phyloP scores from a whole-genome alignment of 495 filamentous ascomycete genomes.

The Penicillium goetzii region DNA sequence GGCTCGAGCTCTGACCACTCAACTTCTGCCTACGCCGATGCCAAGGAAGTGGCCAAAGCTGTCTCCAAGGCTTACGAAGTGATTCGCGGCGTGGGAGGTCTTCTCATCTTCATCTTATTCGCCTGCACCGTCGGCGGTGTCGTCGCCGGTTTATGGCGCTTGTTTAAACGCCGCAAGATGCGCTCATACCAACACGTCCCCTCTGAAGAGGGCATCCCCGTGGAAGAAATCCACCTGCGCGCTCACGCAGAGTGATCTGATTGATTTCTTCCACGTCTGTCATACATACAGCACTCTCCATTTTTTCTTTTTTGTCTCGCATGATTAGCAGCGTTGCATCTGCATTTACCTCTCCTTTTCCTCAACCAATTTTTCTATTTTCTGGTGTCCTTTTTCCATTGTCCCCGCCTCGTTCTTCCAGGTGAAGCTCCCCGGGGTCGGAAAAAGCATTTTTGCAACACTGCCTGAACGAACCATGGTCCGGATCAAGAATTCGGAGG shows the following conservation, averaged over 20 bases:
- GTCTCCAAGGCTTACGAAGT: constrained; percentile 42
- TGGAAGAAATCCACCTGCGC: constrained; percentile 32
- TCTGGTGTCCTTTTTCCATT: not conserved
- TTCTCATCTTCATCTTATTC: constrained; percentile 41
- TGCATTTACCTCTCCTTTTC: constrained; percentile 12
- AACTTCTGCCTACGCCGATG: constrained; percentile 23
- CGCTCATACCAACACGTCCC: constrained; percentile 42
- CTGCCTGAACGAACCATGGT: constrained; percentile 17
- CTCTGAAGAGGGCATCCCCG: constrained; percentile 36
- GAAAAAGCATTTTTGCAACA: not conserved
- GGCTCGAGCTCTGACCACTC: not conserved
- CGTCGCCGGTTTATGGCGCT: constrained; percentile 29
- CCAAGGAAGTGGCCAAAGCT: constrained; percentile 40
- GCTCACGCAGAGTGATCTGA: constrained; percentile 19
- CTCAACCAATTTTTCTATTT: not conserved
- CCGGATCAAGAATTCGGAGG: not conserved
- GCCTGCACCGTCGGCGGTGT: constrained; percentile 34
- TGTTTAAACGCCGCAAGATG: constrained; percentile 31
- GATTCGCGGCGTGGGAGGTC: constrained; percentile 38
- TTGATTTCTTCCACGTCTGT: not conserved
- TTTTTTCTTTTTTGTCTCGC: constrained; percentile 11
- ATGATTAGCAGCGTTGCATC: constrained; percentile 28
- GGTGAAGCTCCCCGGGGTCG: constrained; percentile 12
- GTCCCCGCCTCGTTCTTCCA: constrained; percentile 15
- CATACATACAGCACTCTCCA: not conserved